Evolutionary conservation across 495 filamentous ascomycete species (phyloP), one percentile per base, ranked within the genome.

Genomic region (Aspergillus asperescens): DNA sequence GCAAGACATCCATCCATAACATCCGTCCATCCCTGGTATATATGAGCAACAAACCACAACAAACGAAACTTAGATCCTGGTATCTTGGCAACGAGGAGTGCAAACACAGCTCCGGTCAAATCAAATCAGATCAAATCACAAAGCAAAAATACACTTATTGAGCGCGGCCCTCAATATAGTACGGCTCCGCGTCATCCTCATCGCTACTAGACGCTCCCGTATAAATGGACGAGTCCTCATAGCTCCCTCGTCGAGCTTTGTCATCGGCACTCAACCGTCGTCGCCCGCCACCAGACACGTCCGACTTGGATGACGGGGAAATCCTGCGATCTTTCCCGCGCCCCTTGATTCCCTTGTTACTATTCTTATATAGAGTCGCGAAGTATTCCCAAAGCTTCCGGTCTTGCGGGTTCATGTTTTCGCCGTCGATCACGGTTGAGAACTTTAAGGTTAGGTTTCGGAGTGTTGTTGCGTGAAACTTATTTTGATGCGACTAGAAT

Each of bases 271-370:
- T 63, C 16, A 57, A 55, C 16, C 62, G 59, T 58, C 59, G 58
- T 3, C 55, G 34, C 22, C 37, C 40, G 12, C 48, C 53, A 5
- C 23, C 16, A 16, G 49, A 48, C 1, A 45, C 38, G 25, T 54
- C 56, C 5, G 66, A 61, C n/a, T 62, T 61, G 10, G 62, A 64
- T 7, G 64, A 65, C 15, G 61, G 68, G 13, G 68, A 66, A 32
- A 78, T 76, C 20, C 69, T 61, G 39, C 89, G 79, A 65, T 93
- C 85, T 66, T 91, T 91, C 16, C 92, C 92, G 10, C 92, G 85
- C 6, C 92, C 92, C 68, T 90, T 95, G 69, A 92, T 95, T 3
- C 90, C 92, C 60, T 94, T 95, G 66, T 90, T 91, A 59, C 87
- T 86, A 65, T 96, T 94, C 73, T 94, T 95, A 78, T 96, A 96